Evolutionary conservation across 345 rosid species (phyloP), one percentile per base, ranked within the genome.

Genomic region (Hypericum perforatum): DNA sequence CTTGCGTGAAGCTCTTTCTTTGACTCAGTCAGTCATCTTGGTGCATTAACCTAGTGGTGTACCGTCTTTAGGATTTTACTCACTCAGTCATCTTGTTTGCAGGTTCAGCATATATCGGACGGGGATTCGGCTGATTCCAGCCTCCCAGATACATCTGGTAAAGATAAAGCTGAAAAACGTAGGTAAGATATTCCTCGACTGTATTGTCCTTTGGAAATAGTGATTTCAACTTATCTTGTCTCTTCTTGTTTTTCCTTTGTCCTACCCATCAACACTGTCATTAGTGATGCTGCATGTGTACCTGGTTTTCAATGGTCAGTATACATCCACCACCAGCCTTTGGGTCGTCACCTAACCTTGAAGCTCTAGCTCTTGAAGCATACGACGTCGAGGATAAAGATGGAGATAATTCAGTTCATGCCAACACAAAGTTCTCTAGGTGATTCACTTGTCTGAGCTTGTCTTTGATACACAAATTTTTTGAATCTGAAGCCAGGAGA

Each of bases 241-340:
- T 29, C 14, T 45, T 37, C 6, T 37, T 39, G 6, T 53, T 14
- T 6, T 48, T 53, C 45, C 65, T 41, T 52, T 16, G 16, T 44
- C 43, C 38, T 16, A 49, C n/a, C 38, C 37, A 43, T 40, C 53
- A 38, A 22, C 16, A n/a, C 14, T 54, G 41, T 49, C 50, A 43
- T 43, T 59, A 36, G 53, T 41, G 43, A 57, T 62, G 55, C 58
- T 71, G 61, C 51, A 57, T 36, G 7, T 22, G 11, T 32, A 11
- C 49, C 15, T 56, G 67, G 53, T 58, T 77, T 75, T 62, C 58
- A 61, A 61, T 71, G 69, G 38, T 53, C 89, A 91, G 95, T 82
- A 63, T 81, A 57, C 98, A 81, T 73, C 96, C 98, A n/a, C 95
- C 98, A 2, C 98, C 98, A 58, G 88, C 98, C 22, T 91, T 91